Conservation (phyloP, 169 alveolate genomes). For the Plasmodium vinckei region DNA sequence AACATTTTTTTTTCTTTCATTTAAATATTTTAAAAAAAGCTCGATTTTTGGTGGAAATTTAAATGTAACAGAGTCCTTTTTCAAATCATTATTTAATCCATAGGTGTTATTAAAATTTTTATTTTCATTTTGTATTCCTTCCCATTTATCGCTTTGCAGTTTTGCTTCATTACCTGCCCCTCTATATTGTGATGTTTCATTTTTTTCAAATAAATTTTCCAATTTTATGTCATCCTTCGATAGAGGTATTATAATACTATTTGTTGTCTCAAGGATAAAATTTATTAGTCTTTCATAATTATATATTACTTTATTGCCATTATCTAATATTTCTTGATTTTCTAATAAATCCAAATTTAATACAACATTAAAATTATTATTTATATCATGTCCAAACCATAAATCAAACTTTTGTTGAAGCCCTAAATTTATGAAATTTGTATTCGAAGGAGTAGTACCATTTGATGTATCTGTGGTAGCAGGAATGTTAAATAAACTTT, state of each 20-base stretch:
- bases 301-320: slow-evolving; percentile 8
- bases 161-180: not conserved
- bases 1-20: slow-evolving; percentile 30
- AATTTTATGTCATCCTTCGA: slow-evolving; percentile 9
- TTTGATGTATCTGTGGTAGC: not conserved
- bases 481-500: slow-evolving; percentile 22
- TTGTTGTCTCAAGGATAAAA: slow-evolving; percentile 44
- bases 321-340: slow-evolving; percentile 30
- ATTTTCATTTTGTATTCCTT: not conserved
- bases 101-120: not conserved
- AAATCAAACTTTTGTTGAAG: slow-evolving; percentile 46
- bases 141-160: too few relatives aligned
- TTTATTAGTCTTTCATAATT: slow-evolving; percentile 28
- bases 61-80: not conserved
- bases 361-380: slow-evolving; percentile 40
- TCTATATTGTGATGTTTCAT: not conserved
- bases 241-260: slow-evolving; percentile 44
- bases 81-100: not conserved
- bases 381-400: slow-evolving; percentile 50
- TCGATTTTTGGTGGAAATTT: slow-evolving; percentile 37
- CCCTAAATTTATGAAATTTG: slow-evolving; percentile 35
- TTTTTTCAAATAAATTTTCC: not conserved
- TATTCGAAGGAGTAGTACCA: too few relatives aligned
- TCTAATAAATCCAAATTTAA: slow-evolving; percentile 47
- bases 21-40: slow-evolving; percentile 20